Evolutionary conservation across 2,329 filamentous ascomycete genomes (phyloP), one percentile per base, ranked within the genome.

Genomic region (Rhynchosporium agropyri): DNA sequence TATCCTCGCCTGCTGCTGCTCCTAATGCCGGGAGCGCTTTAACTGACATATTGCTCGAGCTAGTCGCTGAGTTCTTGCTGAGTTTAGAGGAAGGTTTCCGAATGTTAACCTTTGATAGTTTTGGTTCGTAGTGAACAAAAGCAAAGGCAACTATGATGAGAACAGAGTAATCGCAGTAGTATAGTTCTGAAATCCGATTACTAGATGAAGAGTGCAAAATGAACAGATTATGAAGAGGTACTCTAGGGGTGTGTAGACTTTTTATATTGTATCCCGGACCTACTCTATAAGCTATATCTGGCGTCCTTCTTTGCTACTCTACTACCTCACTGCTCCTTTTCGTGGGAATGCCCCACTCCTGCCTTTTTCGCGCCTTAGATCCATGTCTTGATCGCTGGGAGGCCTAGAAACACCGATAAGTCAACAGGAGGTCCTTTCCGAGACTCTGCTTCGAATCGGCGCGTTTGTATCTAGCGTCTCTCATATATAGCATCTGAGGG

Each of bases 191-290:
- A 36, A 51, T 36, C 13, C 31, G 31, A 51, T 36, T 10, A 51
- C 13, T 53, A n/a, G 50, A 53, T 53, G 9, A 53, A 38, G 50
- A 53, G 38, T 53, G n/a, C 33, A 53, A 40, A 53, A n/a, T 53
- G 33, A n/a, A 38, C n/a, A 53, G 50, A 26, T 31, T 10, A 20
- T 53, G n/a, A 53, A 53, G 29, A 40, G 50, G 50, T n/a, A 40
- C 38, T 10, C n/a, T 31, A 53, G 50, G 50, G 13, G 26, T 53
- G 13, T 53, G 9, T 53, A 40, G 50, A 51, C 29, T 33, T 40
- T 9, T 53, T 12, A n/a, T 31, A 28, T 50, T 20, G 38, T 15
- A 20, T 33, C 33, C n/a, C 38, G 8, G 50, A 53, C 50, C n/a
- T 53, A 15, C 33, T 53, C 29, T 38, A 53, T 4, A 40, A 20